These are phyloP conservation scores for Aphanomyces stellatus DNA, from an alignment of 352 stramenopile species.

Conservation along the genomic window DNA sequence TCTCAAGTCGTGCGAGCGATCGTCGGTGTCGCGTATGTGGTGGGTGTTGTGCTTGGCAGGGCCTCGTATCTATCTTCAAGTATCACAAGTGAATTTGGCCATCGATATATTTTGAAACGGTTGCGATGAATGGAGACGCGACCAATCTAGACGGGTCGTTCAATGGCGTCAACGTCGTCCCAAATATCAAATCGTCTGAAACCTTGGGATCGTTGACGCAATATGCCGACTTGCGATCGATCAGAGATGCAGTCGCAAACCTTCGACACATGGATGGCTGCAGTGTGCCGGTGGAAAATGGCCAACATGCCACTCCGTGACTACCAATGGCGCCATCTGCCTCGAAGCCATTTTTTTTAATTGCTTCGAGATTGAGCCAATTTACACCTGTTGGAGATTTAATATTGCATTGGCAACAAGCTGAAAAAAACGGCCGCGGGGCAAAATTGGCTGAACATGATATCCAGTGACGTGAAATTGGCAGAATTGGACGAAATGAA, in stretches of 20 bases:
- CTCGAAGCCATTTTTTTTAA: conserved; percentile 8
- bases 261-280: not conserved
- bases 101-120: not conserved
- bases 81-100: not conserved
- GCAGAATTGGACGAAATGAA: not conserved
- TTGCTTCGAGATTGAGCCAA: not conserved
- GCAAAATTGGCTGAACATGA: conserved; percentile 82
- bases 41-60: not conserved
- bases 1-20: too few species aligned
- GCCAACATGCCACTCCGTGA: not conserved
- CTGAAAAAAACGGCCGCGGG: conserved; percentile 28
- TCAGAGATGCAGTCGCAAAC: not conserved
- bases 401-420: not conserved
- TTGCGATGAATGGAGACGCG: not conserved
- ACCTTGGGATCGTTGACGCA: too few species aligned
- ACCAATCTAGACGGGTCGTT: not conserved
- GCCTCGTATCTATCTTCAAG: not conserved
- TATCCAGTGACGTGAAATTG: not conserved
- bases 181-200: too few species aligned
- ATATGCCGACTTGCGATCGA: too few species aligned
- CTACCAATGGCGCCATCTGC: conserved; percentile 1
- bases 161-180: not conserved
- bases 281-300: not conserved
- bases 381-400: not conserved
- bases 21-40: not conserved